Evolutionary conservation across 257 asterid genomes (phyloP).

Genomic region (Solanum lignicaule): DNA sequence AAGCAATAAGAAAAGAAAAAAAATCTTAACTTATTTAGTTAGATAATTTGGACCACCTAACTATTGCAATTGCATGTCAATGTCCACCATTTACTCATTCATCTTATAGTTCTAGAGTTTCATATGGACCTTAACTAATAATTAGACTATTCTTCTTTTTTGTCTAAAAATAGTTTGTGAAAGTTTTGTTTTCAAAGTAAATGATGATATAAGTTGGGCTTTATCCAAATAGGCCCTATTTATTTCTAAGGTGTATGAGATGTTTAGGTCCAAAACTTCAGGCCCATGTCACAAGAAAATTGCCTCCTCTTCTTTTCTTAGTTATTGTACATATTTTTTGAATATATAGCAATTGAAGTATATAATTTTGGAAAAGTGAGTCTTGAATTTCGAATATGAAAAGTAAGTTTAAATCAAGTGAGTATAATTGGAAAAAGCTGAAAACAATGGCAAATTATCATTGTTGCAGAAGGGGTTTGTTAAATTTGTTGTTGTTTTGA

Average conservation of each 20-base stretch:
- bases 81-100: background rate
- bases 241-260: background rate
- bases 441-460: background rate
- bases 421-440: background rate
- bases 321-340: background rate
- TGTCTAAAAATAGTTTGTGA: background rate
- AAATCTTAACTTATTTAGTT: background rate
- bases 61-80: background rate
- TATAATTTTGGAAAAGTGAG: background rate
- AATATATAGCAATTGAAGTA: background rate
- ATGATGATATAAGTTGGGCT: background rate
- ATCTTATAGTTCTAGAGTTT: background rate
- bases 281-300: background rate
- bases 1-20: background rate
- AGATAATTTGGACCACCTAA: constrained; percentile 11
- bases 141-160: background rate
- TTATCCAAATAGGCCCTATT: background rate
- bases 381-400: background rate
- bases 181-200: background rate
- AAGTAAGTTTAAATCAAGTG: background rate
- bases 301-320: background rate
- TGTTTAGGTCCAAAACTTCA: background rate
- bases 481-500: background rate
- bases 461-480: background rate
- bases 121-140: background rate